Evolutionary conservation across 1,284 basidiomycete genomes (phyloP).

Genomic region (Malassezia furfur): DNA sequence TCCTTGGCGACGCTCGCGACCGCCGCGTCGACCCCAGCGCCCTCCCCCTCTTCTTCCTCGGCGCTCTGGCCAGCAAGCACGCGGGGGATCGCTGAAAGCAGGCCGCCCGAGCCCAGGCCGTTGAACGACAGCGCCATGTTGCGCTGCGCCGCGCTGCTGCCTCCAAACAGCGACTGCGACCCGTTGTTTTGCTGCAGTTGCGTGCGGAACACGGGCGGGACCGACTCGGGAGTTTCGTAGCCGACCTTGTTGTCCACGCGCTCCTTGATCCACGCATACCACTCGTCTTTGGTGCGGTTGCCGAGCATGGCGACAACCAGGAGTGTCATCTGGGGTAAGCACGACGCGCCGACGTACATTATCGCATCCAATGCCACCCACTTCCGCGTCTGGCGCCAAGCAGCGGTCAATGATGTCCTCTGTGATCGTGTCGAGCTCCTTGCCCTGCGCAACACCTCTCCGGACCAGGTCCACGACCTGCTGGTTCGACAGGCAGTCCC

Average conservation of each 20-base stretch:
- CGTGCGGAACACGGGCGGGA: slow-evolving; percentile 49
- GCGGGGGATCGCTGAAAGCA: slow-evolving; percentile 40
- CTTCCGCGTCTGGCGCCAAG: slow-evolving; percentile 82
- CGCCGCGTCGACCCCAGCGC: background rate
- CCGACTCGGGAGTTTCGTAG: slow-evolving; percentile 58
- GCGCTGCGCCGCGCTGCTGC: background rate
- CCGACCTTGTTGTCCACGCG: slow-evolving; percentile 68
- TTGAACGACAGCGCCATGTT: slow-evolving; percentile 20
- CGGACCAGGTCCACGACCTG: slow-evolving; percentile 85
- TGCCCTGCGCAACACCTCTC: slow-evolving; percentile 69
- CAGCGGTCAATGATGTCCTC: slow-evolving; percentile 88
- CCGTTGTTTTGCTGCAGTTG: slow-evolving; percentile 47
- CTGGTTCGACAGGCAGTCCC: slow-evolving; percentile 92
- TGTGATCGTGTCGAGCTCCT: slow-evolving; percentile 68
- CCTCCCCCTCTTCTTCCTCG: slow-evolving; percentile 19
- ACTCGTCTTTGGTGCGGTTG: slow-evolving; percentile 78
- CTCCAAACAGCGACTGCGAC: slow-evolving; percentile 46
- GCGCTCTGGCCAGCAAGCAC: slow-evolving; percentile 30
- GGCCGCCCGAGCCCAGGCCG: slow-evolving; percentile 27
- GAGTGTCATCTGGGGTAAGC: slow-evolving; percentile 64
- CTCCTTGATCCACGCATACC: slow-evolving; percentile 82
- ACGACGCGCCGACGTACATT: slow-evolving; percentile 52
- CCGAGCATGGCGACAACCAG: slow-evolving; percentile 79
- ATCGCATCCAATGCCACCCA: slow-evolving; percentile 92
- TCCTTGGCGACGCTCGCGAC: too few relatives aligned